These are phyloP conservation scores for Celoporthe dispersa DNA, from an alignment of 2,329 filamentous ascomycete species.

Conservation along the genomic window DNA sequence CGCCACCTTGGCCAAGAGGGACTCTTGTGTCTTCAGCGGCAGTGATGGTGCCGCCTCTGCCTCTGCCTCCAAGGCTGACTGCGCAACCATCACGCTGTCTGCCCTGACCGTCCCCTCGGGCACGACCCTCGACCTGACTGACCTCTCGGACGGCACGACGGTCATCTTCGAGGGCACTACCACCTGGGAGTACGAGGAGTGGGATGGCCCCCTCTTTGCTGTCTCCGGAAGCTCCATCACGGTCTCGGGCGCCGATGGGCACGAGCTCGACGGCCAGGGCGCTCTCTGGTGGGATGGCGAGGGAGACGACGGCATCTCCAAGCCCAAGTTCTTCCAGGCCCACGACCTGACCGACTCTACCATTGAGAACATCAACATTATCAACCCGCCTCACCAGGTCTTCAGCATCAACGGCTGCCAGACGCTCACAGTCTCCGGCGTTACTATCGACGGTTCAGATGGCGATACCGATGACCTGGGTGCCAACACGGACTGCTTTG, in stretches of 20 bases:
- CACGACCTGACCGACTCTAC: constrained; percentile 41
- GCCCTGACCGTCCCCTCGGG: constrained; percentile 61
- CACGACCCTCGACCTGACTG: constrained; percentile 61
- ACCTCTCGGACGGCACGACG: constrained; percentile 53
- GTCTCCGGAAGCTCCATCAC: constrained; percentile 61
- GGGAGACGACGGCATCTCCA: constrained; percentile 24
- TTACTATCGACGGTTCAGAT: constrained; percentile 61
- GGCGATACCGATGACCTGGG: constrained; percentile 42
- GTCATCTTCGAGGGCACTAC: constrained; percentile 69
- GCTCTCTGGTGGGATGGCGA: constrained; percentile 64
- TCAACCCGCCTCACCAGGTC: constrained; percentile 59
- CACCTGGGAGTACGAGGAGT: constrained; percentile 69
- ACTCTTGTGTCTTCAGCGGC: constrained; percentile 58
- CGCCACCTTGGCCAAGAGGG: constrained; percentile 14
- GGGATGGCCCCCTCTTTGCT: constrained; percentile 66
- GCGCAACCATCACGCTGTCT: constrained; percentile 57
- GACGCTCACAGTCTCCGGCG: constrained; percentile 49
- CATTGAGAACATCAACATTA: constrained; percentile 43
- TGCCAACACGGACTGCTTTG: constrained; percentile 60
- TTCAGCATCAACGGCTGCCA: constrained; percentile 51
- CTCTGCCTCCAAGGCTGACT: constrained; percentile 52
- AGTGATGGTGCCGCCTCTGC: constrained; percentile 46
- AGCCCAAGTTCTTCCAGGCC: constrained; percentile 32
- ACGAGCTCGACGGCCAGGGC: constrained; percentile 60
- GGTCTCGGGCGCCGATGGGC: constrained; percentile 56